phyloP scores from a whole-genome alignment of 2,329 filamentous ascomycete species.

The Pyricularia sp. region DNA sequence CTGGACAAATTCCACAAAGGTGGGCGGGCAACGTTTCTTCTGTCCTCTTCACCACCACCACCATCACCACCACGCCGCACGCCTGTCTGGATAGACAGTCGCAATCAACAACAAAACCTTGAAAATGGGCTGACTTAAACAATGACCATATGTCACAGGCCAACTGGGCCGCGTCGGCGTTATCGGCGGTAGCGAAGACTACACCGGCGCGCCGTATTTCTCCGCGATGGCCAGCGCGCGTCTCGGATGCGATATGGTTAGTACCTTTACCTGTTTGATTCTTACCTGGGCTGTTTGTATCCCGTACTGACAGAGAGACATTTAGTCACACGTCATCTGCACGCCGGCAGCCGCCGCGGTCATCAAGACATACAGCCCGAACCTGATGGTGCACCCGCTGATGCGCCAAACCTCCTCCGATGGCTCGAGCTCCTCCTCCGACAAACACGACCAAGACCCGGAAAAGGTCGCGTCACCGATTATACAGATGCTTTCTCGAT shows the following conservation, averaged over 20 bases:
- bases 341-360: slow-evolving; percentile 78
- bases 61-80: background rate
- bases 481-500: slow-evolving; percentile 69
- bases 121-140: background rate
- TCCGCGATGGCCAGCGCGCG: slow-evolving; percentile 93
- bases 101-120: background rate
- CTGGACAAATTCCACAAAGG: slow-evolving; percentile 95
- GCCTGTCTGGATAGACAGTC: background rate
- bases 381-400: slow-evolving; percentile 95
- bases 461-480: slow-evolving; percentile 56
- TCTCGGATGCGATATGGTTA: slow-evolving; percentile 82
- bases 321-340: slow-evolving; percentile 92
- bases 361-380: slow-evolving; percentile 96
- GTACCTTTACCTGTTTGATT: background rate
- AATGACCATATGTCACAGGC: slow-evolving; percentile 41
- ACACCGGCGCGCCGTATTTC: slow-evolving; percentile 96
- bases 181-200: slow-evolving; percentile 91
- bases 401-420: slow-evolving; percentile 62
- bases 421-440: slow-evolving; percentile 34
- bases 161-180: slow-evolving; percentile 88
- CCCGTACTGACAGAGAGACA: background rate
- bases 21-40: slow-evolving; percentile 23
- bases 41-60: background rate
- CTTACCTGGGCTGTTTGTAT: background rate
- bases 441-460: slow-evolving; percentile 43